phyloP scores from a whole-genome alignment of 495 filamentous ascomycete species.

The Beverwykella pulmonaria region DNA sequence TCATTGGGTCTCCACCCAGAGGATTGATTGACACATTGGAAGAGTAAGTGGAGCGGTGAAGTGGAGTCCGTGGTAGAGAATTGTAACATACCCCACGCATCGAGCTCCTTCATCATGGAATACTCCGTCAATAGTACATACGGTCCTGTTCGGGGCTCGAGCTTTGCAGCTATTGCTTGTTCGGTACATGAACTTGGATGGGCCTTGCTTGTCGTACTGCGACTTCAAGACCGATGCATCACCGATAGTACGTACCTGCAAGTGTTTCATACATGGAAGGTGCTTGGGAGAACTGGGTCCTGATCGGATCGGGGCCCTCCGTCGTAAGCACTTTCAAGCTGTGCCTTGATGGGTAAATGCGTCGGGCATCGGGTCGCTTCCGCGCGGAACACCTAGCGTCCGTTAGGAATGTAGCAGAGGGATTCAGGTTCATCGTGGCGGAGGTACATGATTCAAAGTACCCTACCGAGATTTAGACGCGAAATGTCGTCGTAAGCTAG shows the following conservation, averaged over 20 bases:
- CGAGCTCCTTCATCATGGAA: not conserved
- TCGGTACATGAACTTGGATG: not conserved
- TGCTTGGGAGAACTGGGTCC: not conserved
- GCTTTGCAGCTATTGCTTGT: not conserved
- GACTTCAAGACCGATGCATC: not conserved
- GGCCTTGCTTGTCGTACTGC: not conserved
- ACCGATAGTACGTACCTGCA: slow-evolving; percentile 1
- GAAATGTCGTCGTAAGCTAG: slow-evolving; percentile 6
- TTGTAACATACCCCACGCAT: not conserved
- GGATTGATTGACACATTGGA: not conserved
- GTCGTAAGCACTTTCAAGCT: slow-evolving; percentile 10
- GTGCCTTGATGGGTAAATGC: slow-evolving; percentile 22
- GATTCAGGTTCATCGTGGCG: slow-evolving; percentile 1
- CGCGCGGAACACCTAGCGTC: slow-evolving; percentile 19
- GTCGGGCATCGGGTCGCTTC: slow-evolving; percentile 8
- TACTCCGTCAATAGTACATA: not conserved
- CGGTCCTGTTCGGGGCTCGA: not conserved
- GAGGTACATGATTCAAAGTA: slow-evolving; percentile 21
- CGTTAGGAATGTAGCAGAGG: not conserved
- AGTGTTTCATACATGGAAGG: slow-evolving; percentile 8
- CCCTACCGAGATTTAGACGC: not conserved
- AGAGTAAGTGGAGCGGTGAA: not conserved
- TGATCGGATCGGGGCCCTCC: slow-evolving; percentile 13
- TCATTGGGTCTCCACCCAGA: not conserved
- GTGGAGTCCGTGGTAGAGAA: not conserved